Base-by-base conservation (phyloP, 305 asterid genomes). In the Solanum chacoense region DNA sequence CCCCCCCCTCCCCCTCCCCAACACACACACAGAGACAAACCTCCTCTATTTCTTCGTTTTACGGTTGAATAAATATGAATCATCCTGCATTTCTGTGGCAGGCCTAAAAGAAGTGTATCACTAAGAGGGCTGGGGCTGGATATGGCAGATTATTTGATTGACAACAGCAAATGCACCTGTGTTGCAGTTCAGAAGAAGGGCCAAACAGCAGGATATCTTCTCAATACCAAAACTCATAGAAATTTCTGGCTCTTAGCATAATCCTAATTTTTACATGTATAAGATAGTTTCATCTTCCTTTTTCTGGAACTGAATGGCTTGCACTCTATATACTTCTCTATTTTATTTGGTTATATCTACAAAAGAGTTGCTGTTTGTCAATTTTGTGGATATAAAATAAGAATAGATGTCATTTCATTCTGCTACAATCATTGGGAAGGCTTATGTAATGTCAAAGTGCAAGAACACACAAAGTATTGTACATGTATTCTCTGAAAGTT, bases 181-280 rank as follows among this genome's bases (percentile, higher is more conserved):
- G 95, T 94, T 74, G 97, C 94, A 74, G 97, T 94, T 38, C 96
- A 94, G 92, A 95, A 91, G 90, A 94, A 94, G 91, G 94, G 94
- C 81, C 97, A 92, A 90, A 93, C 88, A 37, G 97, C 93, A 69
- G 97, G 97, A 87, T 94, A 93, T 88, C 90, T 95, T 74, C 95
- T 95, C 79, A 93, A 91, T 90, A 92, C 95, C 89, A 94, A 93
- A 90, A 91, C 92, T 12, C 95, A 91, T 11, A 95, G 91, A 88
- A 95, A 95, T 90, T 94, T 95, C 93, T 95, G 97, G 97, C 94
- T 94, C 36, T 91, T 94, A 91, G 98, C 98, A 72, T 95, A 89
- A 90, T 45, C 20, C 26, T 83, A 18, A 50, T 1, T 11, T 67
- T 28, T 37, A 76, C 75, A 9, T 45, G 22, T 14, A 55, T 55